Conservation (phyloP, 805 yeast genomes). For the Metschnikowia lochheadii region DNA sequence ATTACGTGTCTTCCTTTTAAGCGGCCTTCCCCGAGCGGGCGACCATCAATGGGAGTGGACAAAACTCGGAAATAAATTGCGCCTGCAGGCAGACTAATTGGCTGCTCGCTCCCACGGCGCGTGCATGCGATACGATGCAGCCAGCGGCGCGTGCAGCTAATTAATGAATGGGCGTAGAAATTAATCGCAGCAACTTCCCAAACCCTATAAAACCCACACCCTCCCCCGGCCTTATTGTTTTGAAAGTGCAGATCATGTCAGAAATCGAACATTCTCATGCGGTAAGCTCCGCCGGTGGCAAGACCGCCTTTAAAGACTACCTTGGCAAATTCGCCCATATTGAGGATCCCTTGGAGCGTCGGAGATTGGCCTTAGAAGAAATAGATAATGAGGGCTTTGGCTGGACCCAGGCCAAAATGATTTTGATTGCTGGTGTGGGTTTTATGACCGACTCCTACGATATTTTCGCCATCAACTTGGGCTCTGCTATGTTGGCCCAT, state of each 20-base stretch:
- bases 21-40: not conserved
- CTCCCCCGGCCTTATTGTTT: not conserved
- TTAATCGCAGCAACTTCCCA: conserved; percentile 3
- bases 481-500: conserved; percentile 70
- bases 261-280: conserved; percentile 22
- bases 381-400: conserved; percentile 77
- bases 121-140: conserved; percentile 6
- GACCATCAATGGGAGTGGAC: not conserved
- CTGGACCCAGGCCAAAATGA: conserved; percentile 80
- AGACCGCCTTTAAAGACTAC: conserved; percentile 82
- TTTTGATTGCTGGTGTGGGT: conserved; percentile 86
- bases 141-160: conserved; percentile 3
- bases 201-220: not conserved
- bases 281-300: conserved; percentile 54
- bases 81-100: not conserved
- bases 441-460: conserved; percentile 91
- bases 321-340: conserved; percentile 75
- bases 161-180: conserved; percentile 2
- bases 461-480: conserved; percentile 85
- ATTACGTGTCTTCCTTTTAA: not conserved
- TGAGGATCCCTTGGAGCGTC: conserved; percentile 81
- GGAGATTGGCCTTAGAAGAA: conserved; percentile 79
- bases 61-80: not conserved
- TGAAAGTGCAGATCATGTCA: conserved; percentile 16
- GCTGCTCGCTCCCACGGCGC: conserved; percentile 1